Percentiles rank a stretch among this genome's conserved stretches.
Evolutionary conservation across 2,329 filamentous ascomycete species (phyloP).

Genomic region (Mariannaea elegans): DNA sequence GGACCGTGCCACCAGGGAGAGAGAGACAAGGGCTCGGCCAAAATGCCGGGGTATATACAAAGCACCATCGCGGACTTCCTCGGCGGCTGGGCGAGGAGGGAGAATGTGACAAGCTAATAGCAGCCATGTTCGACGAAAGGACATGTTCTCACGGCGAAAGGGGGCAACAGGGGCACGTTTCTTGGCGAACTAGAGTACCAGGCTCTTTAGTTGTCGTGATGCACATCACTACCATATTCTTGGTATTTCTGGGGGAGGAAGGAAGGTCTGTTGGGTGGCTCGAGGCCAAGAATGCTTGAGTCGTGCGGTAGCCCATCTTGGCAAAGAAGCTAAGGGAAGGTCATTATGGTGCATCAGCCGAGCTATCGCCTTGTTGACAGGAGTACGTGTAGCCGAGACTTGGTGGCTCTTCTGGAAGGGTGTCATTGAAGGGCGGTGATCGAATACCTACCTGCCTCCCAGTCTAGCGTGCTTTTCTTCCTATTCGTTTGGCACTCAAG

Average conservation of each 20-base stretch:
- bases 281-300: constrained; percentile 20
- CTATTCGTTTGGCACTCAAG: too few species aligned
- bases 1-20: too few species aligned
- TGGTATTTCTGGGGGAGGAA: too few species aligned
- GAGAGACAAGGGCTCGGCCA: too few species aligned
- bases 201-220: constrained; percentile 15
- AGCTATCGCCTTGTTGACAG: neutral
- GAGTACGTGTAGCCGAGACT: constrained; percentile 4
- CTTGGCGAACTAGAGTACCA: constrained; percentile 37
- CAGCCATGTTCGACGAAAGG: neutral
- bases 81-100: neutral
- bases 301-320: constrained; percentile 35
- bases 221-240: neutral
- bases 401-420: neutral
- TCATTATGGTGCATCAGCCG: constrained; percentile 2
- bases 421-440: too few species aligned
- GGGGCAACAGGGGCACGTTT: neutral
- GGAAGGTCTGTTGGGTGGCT: neutral
- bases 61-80: too few species aligned
- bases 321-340: constrained; percentile 21
- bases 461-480: too few species aligned
- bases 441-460: too few species aligned
- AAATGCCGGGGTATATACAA: too few species aligned
- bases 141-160: neutral
- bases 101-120: too few species aligned